phyloP scores from a whole-genome alignment of 2,329 filamentous ascomycete genomes.

The Juglanconis oblonga region DNA sequence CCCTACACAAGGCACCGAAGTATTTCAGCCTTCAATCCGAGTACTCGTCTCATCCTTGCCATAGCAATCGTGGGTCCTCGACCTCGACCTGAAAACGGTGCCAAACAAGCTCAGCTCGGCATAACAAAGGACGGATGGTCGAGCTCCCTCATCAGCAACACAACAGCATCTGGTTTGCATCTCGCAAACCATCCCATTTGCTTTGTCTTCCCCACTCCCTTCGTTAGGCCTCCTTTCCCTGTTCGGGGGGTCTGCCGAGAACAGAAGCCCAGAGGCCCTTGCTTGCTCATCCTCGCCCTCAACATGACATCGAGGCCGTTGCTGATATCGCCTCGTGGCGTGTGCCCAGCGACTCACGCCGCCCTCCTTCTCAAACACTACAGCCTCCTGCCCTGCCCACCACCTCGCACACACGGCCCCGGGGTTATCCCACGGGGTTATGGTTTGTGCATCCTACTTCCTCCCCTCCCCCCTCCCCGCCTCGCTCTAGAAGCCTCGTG shows the following conservation, averaged over 20 bases:
- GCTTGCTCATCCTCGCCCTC: constrained; percentile 10
- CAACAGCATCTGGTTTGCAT: not conserved
- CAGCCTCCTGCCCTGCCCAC: constrained; percentile 15
- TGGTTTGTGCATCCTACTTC: constrained; percentile 1
- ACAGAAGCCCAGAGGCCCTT: not conserved
- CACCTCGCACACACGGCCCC: not conserved
- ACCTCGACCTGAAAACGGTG: not conserved
- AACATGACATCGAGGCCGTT: constrained; percentile 13
- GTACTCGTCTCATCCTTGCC: not conserved
- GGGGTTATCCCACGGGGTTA: not conserved
- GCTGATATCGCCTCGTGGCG: constrained; percentile 17
- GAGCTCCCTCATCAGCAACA: not conserved
- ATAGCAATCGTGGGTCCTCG: not conserved
- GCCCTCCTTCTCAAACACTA: constrained; percentile 4
- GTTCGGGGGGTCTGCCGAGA: not conserved
- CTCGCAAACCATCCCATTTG: not conserved
- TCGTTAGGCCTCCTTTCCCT: not conserved
- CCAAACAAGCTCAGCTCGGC: not conserved
- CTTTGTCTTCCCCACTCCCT: constrained; percentile 3
- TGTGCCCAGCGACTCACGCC: constrained; percentile 9
- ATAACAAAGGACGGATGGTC: not conserved
- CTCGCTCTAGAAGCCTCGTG: constrained; percentile 11
- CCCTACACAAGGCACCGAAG: not conserved
- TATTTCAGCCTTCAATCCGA: not conserved
- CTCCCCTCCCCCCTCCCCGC: not conserved